Percentiles rank a stretch among this genome's conserved stretches.
Evolutionary conservation across 2,329 filamentous ascomycete genomes (phyloP).

Genomic region (Lasiodiplodia citricola): DNA sequence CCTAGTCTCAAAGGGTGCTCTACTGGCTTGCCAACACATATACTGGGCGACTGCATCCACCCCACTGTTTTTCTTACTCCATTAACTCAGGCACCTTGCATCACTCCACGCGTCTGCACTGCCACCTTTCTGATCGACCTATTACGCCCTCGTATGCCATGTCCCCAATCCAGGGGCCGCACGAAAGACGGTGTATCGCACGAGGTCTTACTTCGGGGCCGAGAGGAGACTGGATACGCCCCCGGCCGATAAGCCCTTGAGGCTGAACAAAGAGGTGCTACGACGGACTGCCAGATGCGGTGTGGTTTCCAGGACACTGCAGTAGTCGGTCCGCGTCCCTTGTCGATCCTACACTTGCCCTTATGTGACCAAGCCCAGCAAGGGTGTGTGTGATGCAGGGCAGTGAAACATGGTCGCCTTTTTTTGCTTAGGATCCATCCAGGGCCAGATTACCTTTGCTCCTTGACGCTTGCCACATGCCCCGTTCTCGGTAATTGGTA

Average conservation of each 20-base stretch:
- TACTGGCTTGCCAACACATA: background rate
- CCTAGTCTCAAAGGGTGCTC: background rate
- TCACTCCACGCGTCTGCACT: background rate
- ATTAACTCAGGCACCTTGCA: background rate
- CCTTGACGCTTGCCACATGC: background rate
- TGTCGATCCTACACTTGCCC: background rate
- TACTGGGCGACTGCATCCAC: background rate
- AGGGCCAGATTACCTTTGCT: background rate
- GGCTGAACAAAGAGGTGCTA: background rate
- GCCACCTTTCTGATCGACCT: background rate
- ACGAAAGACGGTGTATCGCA: background rate
- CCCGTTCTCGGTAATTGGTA: background rate
- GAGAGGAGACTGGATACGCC: background rate
- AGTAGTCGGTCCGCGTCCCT: background rate
- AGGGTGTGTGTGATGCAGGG: background rate
- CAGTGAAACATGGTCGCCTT: background rate
- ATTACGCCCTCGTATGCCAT: background rate
- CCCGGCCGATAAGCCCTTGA: background rate
- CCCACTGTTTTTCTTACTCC: background rate
- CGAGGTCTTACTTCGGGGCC: background rate
- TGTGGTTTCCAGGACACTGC: background rate
- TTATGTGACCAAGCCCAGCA: background rate
- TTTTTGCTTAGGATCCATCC: too few species aligned
- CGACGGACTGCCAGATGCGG: background rate
- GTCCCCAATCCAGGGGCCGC: background rate